A percentile compares a stretch with the other conserved stretches of the same genome.
phyloP scores from a whole-genome alignment of 257 asterid species.

The Eucommia ulmoides region DNA sequence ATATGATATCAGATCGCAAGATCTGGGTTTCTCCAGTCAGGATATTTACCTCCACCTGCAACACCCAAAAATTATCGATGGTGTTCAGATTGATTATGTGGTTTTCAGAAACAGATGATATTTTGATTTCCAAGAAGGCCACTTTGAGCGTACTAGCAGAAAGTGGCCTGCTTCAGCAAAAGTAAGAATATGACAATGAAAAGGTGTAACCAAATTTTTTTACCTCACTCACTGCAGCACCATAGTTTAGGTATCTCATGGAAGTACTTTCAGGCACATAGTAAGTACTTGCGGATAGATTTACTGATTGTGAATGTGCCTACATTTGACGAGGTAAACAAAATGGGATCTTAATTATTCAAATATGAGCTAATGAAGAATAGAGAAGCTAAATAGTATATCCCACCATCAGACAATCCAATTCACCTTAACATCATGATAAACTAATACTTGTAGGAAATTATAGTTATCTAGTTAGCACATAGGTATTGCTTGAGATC shows the following conservation, averaged over 20 bases:
- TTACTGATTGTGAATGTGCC: slow-evolving; percentile 37
- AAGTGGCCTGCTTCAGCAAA: too few species aligned
- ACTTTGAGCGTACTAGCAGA: neutral
- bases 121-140: too few species aligned
- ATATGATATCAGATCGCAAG: slow-evolving; percentile 43
- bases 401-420: too few species aligned
- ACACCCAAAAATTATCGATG: neutral
- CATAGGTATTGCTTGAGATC: too few species aligned
- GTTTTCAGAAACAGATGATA: too few species aligned
- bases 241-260: slow-evolving; percentile 36
- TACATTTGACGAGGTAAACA: slow-evolving; percentile 12
- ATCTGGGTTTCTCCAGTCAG: slow-evolving; percentile 49
- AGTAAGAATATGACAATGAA: too few species aligned
- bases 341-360: neutral
- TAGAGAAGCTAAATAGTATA: too few species aligned
- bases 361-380: too few species aligned
- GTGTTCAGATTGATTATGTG: neutral
- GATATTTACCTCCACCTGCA: slow-evolving; percentile 56
- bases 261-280: slow-evolving; percentile 37
- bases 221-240: slow-evolving; percentile 72
- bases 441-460: too few species aligned
- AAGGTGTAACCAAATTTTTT: neutral
- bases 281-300: slow-evolving; percentile 40
- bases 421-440: too few species aligned
- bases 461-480: too few species aligned